A percentile compares a stretch with the other conserved stretches of the same genome.
These are phyloP conservation scores for Nicotiana paniculata DNA, from an alignment of 257 asterid species.

Conservation along the genomic window DNA sequence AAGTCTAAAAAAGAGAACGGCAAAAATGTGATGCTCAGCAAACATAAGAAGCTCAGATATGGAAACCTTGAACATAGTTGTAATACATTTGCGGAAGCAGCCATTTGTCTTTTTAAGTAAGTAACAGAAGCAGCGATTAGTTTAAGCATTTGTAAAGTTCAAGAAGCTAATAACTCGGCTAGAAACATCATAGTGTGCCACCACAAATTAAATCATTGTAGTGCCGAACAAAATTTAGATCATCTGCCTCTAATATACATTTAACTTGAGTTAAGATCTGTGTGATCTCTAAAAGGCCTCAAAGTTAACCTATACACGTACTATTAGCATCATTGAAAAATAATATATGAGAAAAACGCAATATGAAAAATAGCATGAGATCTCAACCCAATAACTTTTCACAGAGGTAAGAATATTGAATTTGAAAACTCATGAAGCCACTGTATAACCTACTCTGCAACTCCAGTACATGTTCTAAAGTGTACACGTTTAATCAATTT, in stretches of 20 bases:
- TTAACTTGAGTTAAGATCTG: background rate
- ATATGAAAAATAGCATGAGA: background rate
- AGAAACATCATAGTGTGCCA: background rate
- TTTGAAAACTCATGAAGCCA: background rate
- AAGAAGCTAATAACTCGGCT: background rate
- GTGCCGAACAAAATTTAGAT: background rate
- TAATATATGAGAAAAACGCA: background rate
- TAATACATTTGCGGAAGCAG: background rate
- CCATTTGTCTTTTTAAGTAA: background rate
- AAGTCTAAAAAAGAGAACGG: conserved; percentile 27
- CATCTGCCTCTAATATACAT: background rate
- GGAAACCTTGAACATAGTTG: background rate
- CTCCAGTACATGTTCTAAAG: background rate
- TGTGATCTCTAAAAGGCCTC: background rate
- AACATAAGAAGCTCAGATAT: background rate
- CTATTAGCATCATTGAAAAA: background rate
- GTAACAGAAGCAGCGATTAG: background rate
- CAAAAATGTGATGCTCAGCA: background rate
- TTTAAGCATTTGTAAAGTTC: background rate
- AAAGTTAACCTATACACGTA: background rate
- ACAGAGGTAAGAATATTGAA: background rate
- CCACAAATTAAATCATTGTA: background rate
- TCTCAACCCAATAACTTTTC: background rate
- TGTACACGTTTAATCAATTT: background rate
- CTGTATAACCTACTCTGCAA: background rate